A percentile compares a stretch with the other conserved stretches of the same genome.
These are phyloP conservation scores for Xylaria intraflava DNA, from an alignment of 495 filamentous ascomycete species.

Conservation along the genomic window DNA sequence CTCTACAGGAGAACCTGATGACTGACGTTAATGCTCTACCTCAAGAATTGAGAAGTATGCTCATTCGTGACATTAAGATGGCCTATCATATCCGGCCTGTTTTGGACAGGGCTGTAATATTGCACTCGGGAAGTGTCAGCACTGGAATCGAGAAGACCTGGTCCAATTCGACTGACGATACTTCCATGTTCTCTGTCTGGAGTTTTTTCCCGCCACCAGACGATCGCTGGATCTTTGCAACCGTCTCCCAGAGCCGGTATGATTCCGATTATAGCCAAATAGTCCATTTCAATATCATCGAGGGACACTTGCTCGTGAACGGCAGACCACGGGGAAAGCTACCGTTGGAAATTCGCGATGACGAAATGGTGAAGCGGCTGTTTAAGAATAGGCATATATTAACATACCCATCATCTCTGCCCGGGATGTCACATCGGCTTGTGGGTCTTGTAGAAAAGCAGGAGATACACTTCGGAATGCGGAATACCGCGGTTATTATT, in stretches of 20 bases:
- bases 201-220: slow-evolving; percentile 19
- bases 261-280: background rate
- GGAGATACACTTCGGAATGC: slow-evolving; percentile 45
- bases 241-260: slow-evolving; percentile 4
- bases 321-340: slow-evolving; percentile 37
- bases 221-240: slow-evolving; percentile 30
- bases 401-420: slow-evolving; percentile 38
- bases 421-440: slow-evolving; percentile 42
- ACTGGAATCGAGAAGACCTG: slow-evolving; percentile 20
- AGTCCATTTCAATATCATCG: slow-evolving; percentile 40
- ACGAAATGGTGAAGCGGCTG: slow-evolving; percentile 34
- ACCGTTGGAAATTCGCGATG: slow-evolving; percentile 35
- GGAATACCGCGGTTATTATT: slow-evolving; percentile 32
- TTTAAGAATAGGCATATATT: slow-evolving; percentile 45
- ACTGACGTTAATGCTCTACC: slow-evolving; percentile 27
- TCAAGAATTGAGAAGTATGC: slow-evolving; percentile 23
- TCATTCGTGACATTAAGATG: slow-evolving; percentile 45
- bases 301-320: slow-evolving; percentile 45
- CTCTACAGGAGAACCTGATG: slow-evolving; percentile 36
- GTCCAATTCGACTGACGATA: background rate
- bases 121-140: slow-evolving; percentile 20
- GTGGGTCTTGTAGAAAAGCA: slow-evolving; percentile 22
- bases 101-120: slow-evolving; percentile 24
- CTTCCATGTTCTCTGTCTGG: slow-evolving; percentile 6
- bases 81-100: slow-evolving; percentile 28